Percentiles rank a stretch among this genome's conserved stretches.
Conservation (phyloP, 768 basidiomycete species). For the Mycena sanguinolenta region DNA sequence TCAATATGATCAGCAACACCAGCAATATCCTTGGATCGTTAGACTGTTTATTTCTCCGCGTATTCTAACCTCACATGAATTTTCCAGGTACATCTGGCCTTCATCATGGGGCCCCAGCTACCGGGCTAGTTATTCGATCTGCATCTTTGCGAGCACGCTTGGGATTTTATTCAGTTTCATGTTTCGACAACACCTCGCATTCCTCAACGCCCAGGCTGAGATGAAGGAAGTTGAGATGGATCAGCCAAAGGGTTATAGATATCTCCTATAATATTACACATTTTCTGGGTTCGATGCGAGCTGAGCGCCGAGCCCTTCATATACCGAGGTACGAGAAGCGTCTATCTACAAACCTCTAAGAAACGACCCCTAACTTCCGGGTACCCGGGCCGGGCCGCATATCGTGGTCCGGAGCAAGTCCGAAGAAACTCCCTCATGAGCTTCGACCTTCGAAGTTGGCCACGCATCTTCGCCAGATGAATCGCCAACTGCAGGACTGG, state of each 20-base stretch:
- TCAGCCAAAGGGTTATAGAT: conserved; percentile 57
- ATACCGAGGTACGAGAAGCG: too few relatives aligned
- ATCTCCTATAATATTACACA: conserved; percentile 53
- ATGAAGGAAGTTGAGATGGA: conserved; percentile 52
- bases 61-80: background rate
- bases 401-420: background rate
- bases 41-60: conserved; percentile 16
- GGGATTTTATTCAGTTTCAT: conserved; percentile 63
- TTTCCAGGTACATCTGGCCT: conserved; percentile 61
- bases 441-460: background rate
- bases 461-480: conserved; percentile 15
- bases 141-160: conserved; percentile 68
- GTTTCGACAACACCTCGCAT: conserved; percentile 61
- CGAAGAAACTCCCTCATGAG: background rate
- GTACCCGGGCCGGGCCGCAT: background rate
- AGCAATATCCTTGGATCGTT: conserved; percentile 90
- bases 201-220: conserved; percentile 56
- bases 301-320: background rate
- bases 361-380: too few relatives aligned
- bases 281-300: background rate
- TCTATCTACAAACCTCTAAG: too few relatives aligned
- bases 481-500: conserved; percentile 63
- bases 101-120: conserved; percentile 79
- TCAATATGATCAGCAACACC: conserved; percentile 88
- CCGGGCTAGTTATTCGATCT: conserved; percentile 77